Evolutionary conservation across 208 protist species (phyloP).

Genomic region (Plasmodiophora brassicae): DNA sequence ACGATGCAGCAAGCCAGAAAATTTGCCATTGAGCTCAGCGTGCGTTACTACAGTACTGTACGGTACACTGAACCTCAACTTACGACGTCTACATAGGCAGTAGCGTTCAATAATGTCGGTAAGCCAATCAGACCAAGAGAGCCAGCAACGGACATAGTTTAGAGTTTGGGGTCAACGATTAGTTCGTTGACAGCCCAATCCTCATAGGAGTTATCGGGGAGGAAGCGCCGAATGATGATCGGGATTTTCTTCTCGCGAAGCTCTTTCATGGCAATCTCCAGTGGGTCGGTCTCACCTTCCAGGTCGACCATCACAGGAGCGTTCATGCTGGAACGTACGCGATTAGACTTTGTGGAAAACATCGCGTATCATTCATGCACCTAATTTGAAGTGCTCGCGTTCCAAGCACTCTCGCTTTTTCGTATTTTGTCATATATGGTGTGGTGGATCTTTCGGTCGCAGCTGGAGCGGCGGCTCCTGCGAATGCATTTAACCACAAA

Average conservation of each 20-base stretch:
- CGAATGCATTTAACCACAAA: too few species aligned
- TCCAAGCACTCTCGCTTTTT: conserved; percentile 92
- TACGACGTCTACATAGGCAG: too few species aligned
- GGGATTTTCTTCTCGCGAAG: conserved; percentile 89
- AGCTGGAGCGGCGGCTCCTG: neutral
- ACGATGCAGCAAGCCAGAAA: too few species aligned
- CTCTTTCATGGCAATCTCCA: conserved; percentile 95
- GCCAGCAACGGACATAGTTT: too few species aligned
- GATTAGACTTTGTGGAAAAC: neutral
- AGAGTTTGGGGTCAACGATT: conserved; percentile 34
- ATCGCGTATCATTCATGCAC: conserved; percentile 41
- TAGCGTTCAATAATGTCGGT: too few species aligned
- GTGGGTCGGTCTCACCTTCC: conserved; percentile 92
- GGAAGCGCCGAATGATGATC: conserved; percentile 91
- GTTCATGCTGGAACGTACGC: conserved; percentile 72
- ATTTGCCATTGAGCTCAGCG: too few species aligned
- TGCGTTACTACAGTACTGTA: too few species aligned
- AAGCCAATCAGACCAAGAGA: too few species aligned
- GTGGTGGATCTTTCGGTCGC: conserved; percentile 68
- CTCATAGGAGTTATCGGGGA: conserved; percentile 88
- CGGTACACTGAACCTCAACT: too few species aligned
- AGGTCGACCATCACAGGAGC: conserved; percentile 92
- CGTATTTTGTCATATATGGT: conserved; percentile 96
- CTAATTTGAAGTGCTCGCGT: conserved; percentile 95
- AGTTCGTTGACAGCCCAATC: conserved; percentile 70